Percentiles rank a stretch among this genome's conserved stretches.
Conservation (phyloP, 2,329 filamentous ascomycete genomes). For the Aspergillus sp. region DNA sequence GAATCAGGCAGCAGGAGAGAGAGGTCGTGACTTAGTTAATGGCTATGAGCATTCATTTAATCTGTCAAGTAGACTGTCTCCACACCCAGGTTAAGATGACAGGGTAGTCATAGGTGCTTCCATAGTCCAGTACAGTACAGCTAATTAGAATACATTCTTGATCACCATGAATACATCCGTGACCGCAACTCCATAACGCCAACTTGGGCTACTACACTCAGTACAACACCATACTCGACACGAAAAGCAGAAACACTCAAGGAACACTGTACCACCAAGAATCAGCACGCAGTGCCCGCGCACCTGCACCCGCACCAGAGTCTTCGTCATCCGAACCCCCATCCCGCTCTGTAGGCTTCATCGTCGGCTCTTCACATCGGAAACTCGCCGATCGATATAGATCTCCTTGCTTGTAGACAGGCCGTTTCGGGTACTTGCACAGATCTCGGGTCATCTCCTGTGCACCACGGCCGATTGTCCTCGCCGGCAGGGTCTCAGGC, state of each 20-base stretch:
- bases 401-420: not conserved
- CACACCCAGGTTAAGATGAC: not conserved
- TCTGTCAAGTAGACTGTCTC: not conserved
- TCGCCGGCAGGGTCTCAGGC: conserved; percentile 3
- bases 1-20: not conserved
- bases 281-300: not conserved
- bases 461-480: not conserved
- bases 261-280: not conserved
- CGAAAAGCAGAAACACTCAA: not conserved
- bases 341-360: not conserved
- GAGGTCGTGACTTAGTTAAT: too few species aligned
- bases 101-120: not conserved
- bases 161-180: not conserved
- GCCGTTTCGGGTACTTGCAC: not conserved
- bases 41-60: not conserved
- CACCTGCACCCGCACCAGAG: not conserved
- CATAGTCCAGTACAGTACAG: not conserved
- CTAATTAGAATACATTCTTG: not conserved
- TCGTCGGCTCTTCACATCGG: not conserved
- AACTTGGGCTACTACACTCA: not conserved
- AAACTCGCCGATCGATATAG: not conserved
- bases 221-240: not conserved
- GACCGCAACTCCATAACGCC: not conserved
- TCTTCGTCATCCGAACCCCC: not conserved
- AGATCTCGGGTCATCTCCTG: not conserved